A percentile compares a stretch with the other conserved stretches of the same genome.
These are phyloP conservation scores for Canna indica DNA, from an alignment of 176 grass and related monocot species.

Conservation along the genomic window DNA sequence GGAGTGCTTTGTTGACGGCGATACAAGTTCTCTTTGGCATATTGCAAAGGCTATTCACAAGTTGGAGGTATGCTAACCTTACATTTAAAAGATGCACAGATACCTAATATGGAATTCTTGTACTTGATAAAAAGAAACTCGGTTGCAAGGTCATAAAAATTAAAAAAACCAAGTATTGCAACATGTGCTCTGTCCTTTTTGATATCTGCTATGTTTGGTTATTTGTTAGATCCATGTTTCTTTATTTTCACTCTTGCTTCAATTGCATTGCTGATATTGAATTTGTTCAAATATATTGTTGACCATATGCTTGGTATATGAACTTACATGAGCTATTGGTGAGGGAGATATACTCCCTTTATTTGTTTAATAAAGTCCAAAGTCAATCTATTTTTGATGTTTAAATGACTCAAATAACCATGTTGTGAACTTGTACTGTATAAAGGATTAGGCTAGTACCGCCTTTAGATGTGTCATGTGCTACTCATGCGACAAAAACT, in stretches of 20 bases:
- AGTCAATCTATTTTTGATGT: background rate
- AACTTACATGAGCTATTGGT: background rate
- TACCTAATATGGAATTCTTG: background rate
- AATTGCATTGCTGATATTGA: background rate
- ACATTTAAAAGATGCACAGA: background rate
- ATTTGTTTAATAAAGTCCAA: background rate
- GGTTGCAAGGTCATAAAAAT: too few relatives aligned
- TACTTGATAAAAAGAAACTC: too few relatives aligned
- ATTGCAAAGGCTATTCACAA: slow-evolving; percentile 95
- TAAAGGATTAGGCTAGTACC: background rate
- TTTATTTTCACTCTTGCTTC: background rate
- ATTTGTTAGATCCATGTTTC: background rate
- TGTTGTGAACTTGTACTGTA: too few relatives aligned
- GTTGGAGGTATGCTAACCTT: slow-evolving; percentile 53
- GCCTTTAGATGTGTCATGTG: too few relatives aligned
- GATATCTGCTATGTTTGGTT: background rate
- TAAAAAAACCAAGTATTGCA: too few relatives aligned
- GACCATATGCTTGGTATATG: background rate
- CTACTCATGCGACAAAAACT: too few relatives aligned
- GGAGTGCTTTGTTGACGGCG: slow-evolving; percentile 80
- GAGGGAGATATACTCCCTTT: background rate
- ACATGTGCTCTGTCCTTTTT: background rate
- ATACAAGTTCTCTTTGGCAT: slow-evolving; percentile 96
- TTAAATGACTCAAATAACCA: too few relatives aligned
- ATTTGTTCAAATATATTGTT: background rate